Conservation (phyloP, 371 early-diverging fungal species). For the Mortierella sp. region DNA sequence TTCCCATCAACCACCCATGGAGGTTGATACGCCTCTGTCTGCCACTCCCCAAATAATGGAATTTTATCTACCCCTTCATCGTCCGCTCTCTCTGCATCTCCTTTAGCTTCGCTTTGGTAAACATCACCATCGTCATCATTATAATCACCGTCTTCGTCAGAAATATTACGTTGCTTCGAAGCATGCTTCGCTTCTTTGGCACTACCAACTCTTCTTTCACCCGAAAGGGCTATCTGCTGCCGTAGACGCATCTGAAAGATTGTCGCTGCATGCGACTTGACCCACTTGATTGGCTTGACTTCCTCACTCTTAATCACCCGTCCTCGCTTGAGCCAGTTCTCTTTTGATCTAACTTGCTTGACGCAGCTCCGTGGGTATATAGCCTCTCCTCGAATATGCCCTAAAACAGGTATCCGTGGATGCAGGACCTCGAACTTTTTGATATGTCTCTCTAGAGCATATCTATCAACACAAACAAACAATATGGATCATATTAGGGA, state of each 20-base stretch:
- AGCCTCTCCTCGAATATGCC: constrained; percentile 79
- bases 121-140: constrained; percentile 19
- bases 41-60: constrained; percentile 89
- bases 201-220: constrained; percentile 34
- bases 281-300: constrained; percentile 70
- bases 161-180: neutral
- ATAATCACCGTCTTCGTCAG: constrained; percentile 21
- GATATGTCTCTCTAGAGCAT: constrained; percentile 87
- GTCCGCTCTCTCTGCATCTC: too few relatives aligned
- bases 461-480: constrained; percentile 42
- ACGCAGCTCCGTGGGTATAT: constrained; percentile 86
- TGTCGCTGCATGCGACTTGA: constrained; percentile 75
- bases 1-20: constrained; percentile 79
- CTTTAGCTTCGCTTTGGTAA: too few relatives aligned
- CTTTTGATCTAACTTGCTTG: constrained; percentile 66
- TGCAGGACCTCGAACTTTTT: constrained; percentile 79
- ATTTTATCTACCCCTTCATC: constrained; percentile 30
- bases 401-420: constrained; percentile 77
- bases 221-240: constrained; percentile 61
- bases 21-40: constrained; percentile 78
- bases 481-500: neutral
- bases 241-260: constrained; percentile 65
- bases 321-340: constrained; percentile 79
- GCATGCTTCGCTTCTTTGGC: too few relatives aligned
- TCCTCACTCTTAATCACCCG: constrained; percentile 59